Percentiles rank a stretch among this genome's conserved stretches.
Evolutionary conservation across 257 asterid genomes (phyloP).

Genomic region (Cordia subcordata): DNA sequence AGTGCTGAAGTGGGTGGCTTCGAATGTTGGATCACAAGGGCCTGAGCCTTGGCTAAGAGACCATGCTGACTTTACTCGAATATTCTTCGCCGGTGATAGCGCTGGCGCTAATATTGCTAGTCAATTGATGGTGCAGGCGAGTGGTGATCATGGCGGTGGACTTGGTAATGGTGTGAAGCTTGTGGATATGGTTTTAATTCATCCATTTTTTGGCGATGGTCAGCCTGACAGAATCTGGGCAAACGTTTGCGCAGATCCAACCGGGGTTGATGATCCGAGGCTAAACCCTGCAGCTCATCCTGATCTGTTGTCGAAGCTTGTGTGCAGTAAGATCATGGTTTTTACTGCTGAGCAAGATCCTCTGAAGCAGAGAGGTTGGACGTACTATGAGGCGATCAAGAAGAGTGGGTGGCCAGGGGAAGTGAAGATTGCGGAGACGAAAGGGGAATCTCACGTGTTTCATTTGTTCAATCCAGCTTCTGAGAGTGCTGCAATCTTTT

Average conservation of each 20-base stretch:
- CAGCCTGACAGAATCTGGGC: neutral
- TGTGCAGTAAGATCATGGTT: constrained; percentile 1
- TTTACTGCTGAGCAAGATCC: constrained; percentile 3
- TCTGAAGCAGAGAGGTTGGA: constrained; percentile 2
- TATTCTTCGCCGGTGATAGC: constrained; percentile 1
- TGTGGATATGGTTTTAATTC: constrained; percentile 2
- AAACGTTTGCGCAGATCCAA: neutral
- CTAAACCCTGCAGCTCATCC: constrained; percentile 4
- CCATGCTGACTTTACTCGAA: neutral
- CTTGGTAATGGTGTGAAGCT: neutral
- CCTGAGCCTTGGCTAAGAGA: neutral
- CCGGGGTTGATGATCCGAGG: constrained; percentile 4
- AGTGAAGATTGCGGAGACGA: constrained; percentile 3
- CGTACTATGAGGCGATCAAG: constrained; percentile 4
- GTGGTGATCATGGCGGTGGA: neutral
- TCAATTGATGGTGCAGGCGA: neutral
- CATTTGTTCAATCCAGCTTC: constrained; percentile 3
- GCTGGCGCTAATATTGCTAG: constrained; percentile 2
- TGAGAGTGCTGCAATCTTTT: neutral
- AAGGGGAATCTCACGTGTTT: constrained; percentile 10
- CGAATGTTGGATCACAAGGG: no score
- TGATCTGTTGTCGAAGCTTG: neutral
- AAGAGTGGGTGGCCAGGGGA: constrained; percentile 4
- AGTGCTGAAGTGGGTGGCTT: constrained; percentile 42
- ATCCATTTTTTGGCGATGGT: constrained; percentile 1